These are phyloP conservation scores for Sicyos baderoa DNA, from an alignment of 306 rosid genomes.

Conservation along the genomic window DNA sequence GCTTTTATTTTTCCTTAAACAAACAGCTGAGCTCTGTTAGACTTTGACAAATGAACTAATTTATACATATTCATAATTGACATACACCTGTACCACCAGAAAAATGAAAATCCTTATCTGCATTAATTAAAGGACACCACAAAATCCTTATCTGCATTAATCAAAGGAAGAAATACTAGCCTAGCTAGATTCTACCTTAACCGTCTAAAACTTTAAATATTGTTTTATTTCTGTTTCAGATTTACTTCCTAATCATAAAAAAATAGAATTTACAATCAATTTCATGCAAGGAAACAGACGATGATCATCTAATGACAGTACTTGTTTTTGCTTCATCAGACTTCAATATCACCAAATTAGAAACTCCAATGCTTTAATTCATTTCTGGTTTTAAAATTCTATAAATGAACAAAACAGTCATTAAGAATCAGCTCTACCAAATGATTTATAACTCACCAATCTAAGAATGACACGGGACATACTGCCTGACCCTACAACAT, in stretches of 20 bases:
- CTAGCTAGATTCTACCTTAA: not conserved
- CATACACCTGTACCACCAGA: not conserved
- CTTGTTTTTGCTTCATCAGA: slow-evolving; percentile 2
- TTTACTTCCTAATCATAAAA: not conserved
- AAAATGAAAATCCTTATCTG: not conserved
- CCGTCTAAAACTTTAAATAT: not conserved
- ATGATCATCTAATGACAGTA: not conserved
- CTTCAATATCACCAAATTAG: slow-evolving; percentile 3
- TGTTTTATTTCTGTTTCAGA: not conserved
- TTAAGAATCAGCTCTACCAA: not conserved
- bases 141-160: not conserved
- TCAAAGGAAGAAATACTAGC: not conserved
- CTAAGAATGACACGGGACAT: too few species aligned
- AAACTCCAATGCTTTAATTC: not conserved
- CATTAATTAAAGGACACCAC: too few species aligned
- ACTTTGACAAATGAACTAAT: too few species aligned
- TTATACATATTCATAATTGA: not conserved
- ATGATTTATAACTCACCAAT: not conserved
- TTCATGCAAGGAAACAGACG: not conserved
- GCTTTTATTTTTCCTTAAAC: too few species aligned
- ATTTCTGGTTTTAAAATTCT: not conserved
- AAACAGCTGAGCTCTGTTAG: too few species aligned
- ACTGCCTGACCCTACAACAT: too few species aligned
- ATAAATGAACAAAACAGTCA: not conserved
- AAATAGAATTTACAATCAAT: not conserved